These are phyloP conservation scores for Didymella sp. DNA, from an alignment of 2,329 filamentous ascomycete species.

Conservation along the genomic window DNA sequence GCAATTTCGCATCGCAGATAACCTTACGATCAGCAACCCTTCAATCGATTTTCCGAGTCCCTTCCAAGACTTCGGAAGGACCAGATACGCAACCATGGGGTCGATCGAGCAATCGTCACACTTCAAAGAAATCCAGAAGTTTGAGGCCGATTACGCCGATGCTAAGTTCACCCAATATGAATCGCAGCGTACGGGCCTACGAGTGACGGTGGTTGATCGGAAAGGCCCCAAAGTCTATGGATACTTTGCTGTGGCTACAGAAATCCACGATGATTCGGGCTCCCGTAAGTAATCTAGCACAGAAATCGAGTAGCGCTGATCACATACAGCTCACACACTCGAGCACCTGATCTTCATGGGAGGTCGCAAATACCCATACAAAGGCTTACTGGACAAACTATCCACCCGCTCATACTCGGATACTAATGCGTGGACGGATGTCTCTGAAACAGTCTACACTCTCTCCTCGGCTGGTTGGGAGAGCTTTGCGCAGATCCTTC, in stretches of 20 bases:
- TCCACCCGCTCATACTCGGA: conserved; percentile 90
- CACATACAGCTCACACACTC: conserved; percentile 54
- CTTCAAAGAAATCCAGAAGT: conserved; percentile 85
- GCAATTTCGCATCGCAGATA: conserved; percentile 11
- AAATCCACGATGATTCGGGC: conserved; percentile 97
- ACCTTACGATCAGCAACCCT: neutral
- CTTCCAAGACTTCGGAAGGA: conserved; percentile 4
- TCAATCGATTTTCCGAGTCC: neutral
- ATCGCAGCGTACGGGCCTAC: conserved; percentile 92
- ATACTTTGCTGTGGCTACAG: conserved; percentile 93
- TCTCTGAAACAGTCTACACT: conserved; percentile 95
- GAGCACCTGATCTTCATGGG: conserved; percentile 68
- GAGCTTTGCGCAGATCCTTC: conserved; percentile 90
- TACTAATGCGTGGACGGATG: conserved; percentile 97
- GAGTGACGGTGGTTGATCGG: conserved; percentile 88
- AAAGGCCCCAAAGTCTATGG: conserved; percentile 89
- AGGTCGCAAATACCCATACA: conserved; percentile 91
- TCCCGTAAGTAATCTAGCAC: conserved; percentile 59
- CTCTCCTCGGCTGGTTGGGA: conserved; percentile 96
- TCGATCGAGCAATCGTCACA: conserved; percentile 55
- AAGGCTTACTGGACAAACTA: conserved; percentile 92
- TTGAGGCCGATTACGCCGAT: conserved; percentile 88
- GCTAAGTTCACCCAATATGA: conserved; percentile 93
- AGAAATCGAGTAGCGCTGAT: conserved; percentile 12
- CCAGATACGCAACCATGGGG: conserved; percentile 36